Conservation (phyloP, 805 yeast genomes). For the Yamadazyma kitorensis region DNA sequence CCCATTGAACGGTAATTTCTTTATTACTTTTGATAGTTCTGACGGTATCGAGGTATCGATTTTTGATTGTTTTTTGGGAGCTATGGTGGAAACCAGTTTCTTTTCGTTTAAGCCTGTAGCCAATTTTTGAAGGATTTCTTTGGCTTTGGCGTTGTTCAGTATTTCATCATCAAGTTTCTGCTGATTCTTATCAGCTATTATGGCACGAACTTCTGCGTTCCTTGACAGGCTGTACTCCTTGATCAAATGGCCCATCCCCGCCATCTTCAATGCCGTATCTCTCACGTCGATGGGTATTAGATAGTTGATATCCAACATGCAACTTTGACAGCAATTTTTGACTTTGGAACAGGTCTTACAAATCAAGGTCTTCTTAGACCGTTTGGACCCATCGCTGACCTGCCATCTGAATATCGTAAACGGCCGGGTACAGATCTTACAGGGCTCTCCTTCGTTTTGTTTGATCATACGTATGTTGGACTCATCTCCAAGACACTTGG, state of each 20-base stretch:
- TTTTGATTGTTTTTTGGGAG: slow-evolving; percentile 1
- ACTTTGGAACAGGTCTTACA: slow-evolving; percentile 79
- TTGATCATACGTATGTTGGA: slow-evolving; percentile 68
- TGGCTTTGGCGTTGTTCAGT: slow-evolving; percentile 32
- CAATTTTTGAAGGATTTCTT: slow-evolving; percentile 49
- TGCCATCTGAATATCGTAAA: slow-evolving; percentile 81
- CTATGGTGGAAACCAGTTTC: neutral
- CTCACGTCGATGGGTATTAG: slow-evolving; percentile 77
- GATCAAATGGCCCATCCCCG: slow-evolving; percentile 39
- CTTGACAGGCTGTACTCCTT: slow-evolving; percentile 16
- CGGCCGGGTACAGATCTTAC: slow-evolving; percentile 82
- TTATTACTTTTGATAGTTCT: slow-evolving; percentile 51
- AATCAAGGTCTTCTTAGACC: slow-evolving; percentile 60
- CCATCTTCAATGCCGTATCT: slow-evolving; percentile 76
- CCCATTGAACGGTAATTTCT: slow-evolving; percentile 69
- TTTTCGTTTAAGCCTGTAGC: slow-evolving; percentile 28
- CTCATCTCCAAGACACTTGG: slow-evolving; percentile 65
- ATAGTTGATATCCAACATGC: slow-evolving; percentile 78
- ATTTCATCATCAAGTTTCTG: slow-evolving; percentile 17
- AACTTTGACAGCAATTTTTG: slow-evolving; percentile 82
- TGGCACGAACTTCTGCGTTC: slow-evolving; percentile 36
- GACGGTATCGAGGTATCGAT: neutral
- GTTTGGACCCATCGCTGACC: slow-evolving; percentile 38
- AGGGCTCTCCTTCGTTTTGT: slow-evolving; percentile 72
- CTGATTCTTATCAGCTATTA: slow-evolving; percentile 47